Base-by-base conservation (phyloP, 148 eudicot species). In the Cornus controversa region DNA sequence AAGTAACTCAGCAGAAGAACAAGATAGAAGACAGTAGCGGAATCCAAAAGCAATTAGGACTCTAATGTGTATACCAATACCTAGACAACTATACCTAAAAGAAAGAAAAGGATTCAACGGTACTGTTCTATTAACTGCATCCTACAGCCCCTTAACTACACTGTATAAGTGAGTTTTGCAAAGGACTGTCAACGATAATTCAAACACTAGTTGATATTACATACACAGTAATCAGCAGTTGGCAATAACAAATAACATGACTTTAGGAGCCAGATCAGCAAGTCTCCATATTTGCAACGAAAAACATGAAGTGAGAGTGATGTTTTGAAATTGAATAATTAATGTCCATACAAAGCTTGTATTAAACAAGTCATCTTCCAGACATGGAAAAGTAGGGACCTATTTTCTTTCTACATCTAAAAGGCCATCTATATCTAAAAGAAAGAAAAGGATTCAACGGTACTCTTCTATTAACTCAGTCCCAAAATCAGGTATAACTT, bases 1-100 rank as follows among this genome's bases (percentile, higher is more conserved):
- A 11, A 8, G 9, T 42, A 63, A 71, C 65, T 63, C 64, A 47
- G 20, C 6, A 62, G 13, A 25, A 29, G 45, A 67, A 25, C 14
- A 14, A 5, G 24, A 65, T 8, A 0, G 34, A 1, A 20, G 3
- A 14, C 42, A 11, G 22, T 14, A 22, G 26, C 67, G 11, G 27
- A 66, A 66, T 28, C 40, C 63, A 45, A 75, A 65, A 76, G 71
- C 73, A 70, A 25, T 70, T 10, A 69, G 22, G 20, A 69, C 8
- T 31, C 9, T 18, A 67, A 18, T 10, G 4, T 66, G 14, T 26
- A 2, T 66, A 26, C 25, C 69, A 10, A 4, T 66, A 4, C 20
- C 13, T 66, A 2, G 22, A 13, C 18, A 66, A 13, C 22, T 31
- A 22, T 15, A 67, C 2, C 16, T 18, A 6, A 3, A 40, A 40